Conservation (phyloP, 179 eudicot genomes). For the Silene vulgaris region DNA sequence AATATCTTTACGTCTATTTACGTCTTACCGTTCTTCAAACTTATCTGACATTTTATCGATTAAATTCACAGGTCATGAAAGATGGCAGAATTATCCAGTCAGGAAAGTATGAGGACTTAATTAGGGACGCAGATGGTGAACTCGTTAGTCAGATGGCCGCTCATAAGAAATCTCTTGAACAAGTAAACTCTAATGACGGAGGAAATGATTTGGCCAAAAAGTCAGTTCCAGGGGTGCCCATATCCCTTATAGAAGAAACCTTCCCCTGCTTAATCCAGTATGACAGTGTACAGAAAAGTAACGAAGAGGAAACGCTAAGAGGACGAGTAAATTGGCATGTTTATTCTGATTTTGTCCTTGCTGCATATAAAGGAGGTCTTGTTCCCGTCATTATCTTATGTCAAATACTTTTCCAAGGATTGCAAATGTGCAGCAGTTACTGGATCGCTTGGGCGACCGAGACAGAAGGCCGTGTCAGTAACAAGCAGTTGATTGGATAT, state of each 20-base stretch:
- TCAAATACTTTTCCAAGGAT: slow-evolving; percentile 65
- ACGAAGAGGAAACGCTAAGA: slow-evolving; percentile 51
- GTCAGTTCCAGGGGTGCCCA: slow-evolving; percentile 23
- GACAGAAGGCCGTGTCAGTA: slow-evolving; percentile 43
- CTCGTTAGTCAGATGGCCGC: slow-evolving; percentile 63
- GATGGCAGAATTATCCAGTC: slow-evolving; percentile 63
- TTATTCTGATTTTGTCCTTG: slow-evolving; percentile 57
- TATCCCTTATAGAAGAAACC: slow-evolving; percentile 41
- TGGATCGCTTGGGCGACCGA: slow-evolving; percentile 94
- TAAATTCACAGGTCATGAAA: slow-evolving; percentile 57
- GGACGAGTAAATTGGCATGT: slow-evolving; percentile 66
- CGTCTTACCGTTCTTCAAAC: not conserved
- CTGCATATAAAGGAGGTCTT: slow-evolving; percentile 77
- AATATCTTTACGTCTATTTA: not conserved
- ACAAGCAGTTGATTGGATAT: slow-evolving; percentile 42
- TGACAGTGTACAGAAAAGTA: slow-evolving; percentile 27
- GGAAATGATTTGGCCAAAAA: slow-evolving; percentile 15
- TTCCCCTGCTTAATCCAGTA: slow-evolving; percentile 28
- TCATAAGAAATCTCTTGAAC: slow-evolving; percentile 51
- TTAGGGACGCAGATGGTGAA: slow-evolving; percentile 44
- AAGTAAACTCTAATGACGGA: slow-evolving; percentile 44
- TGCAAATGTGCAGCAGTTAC: slow-evolving; percentile 78
- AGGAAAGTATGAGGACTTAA: slow-evolving; percentile 57
- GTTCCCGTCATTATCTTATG: slow-evolving; percentile 68
- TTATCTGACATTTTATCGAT: not conserved